These are phyloP conservation scores for Neotropicomus parvogracilis DNA, from an alignment of 1,284 basidiomycete species.

Conservation along the genomic window DNA sequence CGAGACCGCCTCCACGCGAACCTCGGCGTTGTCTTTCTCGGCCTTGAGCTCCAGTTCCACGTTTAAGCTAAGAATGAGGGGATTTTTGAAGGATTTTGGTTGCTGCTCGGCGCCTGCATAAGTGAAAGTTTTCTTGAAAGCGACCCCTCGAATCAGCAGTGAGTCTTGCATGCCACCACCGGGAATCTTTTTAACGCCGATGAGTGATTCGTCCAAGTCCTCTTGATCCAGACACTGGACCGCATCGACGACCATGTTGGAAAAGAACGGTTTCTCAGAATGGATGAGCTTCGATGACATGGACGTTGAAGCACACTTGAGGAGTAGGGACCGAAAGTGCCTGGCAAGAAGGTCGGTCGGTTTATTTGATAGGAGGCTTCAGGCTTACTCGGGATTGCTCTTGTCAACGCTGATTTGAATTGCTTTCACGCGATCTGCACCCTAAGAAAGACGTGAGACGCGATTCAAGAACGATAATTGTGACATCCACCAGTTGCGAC, in stretches of 20 bases:
- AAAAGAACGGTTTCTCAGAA: slow-evolving; percentile 98
- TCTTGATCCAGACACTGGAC: slow-evolving; percentile 90
- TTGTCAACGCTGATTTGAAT: slow-evolving; percentile 92
- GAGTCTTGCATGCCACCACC: slow-evolving; percentile 99
- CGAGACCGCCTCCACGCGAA: slow-evolving; percentile 92
- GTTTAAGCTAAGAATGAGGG: slow-evolving; percentile 91
- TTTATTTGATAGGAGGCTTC: slow-evolving; percentile 4
- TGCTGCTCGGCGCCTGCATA: slow-evolving; percentile 99
- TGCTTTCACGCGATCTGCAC: slow-evolving; percentile 82
- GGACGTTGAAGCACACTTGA: slow-evolving; percentile 96
- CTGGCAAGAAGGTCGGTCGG: slow-evolving; percentile 40
- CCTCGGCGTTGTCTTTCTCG: slow-evolving; percentile 99
- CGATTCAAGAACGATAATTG: slow-evolving; percentile 5
- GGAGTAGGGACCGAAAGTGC: slow-evolving; percentile 87
- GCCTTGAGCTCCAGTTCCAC: slow-evolving; percentile 99
- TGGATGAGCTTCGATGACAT: slow-evolving; percentile 99
- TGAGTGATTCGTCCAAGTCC: slow-evolving; percentile 93
- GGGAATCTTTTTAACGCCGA: slow-evolving; percentile 99
- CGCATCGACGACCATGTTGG: slow-evolving; percentile 98
- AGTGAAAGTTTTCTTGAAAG: slow-evolving; percentile 99
- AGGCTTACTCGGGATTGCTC: slow-evolving; percentile 78
- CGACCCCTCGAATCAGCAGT: slow-evolving; percentile 82
- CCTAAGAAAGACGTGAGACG: slow-evolving; percentile 46
- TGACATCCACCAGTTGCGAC: slow-evolving; percentile 67
- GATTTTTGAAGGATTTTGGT: slow-evolving; percentile 89